Evolutionary conservation across 176 grass and related monocot species (phyloP).

Genomic region (Thinopyrum elongatum): DNA sequence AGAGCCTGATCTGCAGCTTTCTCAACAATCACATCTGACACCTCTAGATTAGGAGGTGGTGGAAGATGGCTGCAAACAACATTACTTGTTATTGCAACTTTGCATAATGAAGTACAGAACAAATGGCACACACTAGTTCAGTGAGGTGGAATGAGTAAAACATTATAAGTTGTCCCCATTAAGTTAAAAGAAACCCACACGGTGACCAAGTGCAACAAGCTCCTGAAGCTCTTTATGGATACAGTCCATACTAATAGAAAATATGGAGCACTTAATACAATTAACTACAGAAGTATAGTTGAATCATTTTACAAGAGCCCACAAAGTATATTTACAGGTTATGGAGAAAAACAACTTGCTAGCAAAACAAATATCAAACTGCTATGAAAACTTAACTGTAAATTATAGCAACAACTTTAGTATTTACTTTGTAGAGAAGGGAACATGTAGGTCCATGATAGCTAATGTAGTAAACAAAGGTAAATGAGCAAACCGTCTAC

Average conservation of each 20-base stretch:
- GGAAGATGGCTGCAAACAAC: conserved; percentile 65
- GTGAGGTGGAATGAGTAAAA: neutral
- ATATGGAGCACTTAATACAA: neutral
- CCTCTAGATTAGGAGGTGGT: conserved; percentile 84
- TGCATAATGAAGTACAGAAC: neutral
- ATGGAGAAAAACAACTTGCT: neutral
- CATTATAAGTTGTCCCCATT: neutral
- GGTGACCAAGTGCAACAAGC: neutral
- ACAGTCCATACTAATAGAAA: neutral
- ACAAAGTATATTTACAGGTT: neutral
- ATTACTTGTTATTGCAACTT: neutral
- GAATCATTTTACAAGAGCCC: neutral
- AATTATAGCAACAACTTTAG: conserved; percentile 9
- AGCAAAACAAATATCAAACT: neutral
- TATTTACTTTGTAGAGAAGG: conserved; percentile 17
- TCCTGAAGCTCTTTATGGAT: neutral
- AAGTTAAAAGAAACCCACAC: neutral
- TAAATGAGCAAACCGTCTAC: neutral
- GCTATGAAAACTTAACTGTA: conserved; percentile 11
- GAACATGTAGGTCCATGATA: neutral
- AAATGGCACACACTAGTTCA: neutral
- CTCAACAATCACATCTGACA: conserved; percentile 61
- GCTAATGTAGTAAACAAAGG: neutral
- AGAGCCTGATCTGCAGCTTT: conserved; percentile 54
- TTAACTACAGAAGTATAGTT: neutral